Evolutionary conservation across 768 basidiomycete species (phyloP), one percentile per base, ranked within the genome.

Genomic region (Termitomyces sp.): DNA sequence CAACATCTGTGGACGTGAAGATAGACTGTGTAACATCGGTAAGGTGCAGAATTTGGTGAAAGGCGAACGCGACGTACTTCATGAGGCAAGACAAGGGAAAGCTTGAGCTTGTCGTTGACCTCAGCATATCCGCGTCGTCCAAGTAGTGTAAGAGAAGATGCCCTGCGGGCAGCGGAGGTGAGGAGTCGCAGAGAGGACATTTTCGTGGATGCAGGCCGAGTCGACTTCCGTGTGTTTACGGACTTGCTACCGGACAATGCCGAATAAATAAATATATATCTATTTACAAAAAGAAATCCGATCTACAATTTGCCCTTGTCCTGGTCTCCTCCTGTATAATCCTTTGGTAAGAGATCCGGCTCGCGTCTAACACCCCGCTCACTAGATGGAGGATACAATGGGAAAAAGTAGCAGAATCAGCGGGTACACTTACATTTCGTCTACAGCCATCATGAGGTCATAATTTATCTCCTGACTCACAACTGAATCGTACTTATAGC

Each of bases 11-110:
- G 22, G 94, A 94, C 56, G 82, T 84, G 83, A 86, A 98, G 71
- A 99, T 85, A 52, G 94, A 78, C 96, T 99, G 58, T 35, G 40
- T 43, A 57, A 66, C 52, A 12, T 25, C 38, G 29, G 35, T 35
- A 54, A 54, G 49, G 50, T 33, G 43, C 9, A 1, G n/a, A 33
- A 42, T 27, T 41, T 52, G 35, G 35, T 31, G 40, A 36, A 23
- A 47, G 46, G 16, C 47, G 25, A 29, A 42, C 36, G 32, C 42
- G 39, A 56, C 60, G 78, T 54, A 96, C 97, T 80, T 97, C 87
- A 75, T 98, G 95, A 50, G 97, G 97, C 55, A 99, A 85, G 50
- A 90, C 91, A 64, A 99, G 80, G 18, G 94, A 93, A 56, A 99
- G 86, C 64, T 88, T 90, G 60, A 99, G 86, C 76, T 93, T 95